A percentile compares a stretch with the other conserved stretches of the same genome.
Evolutionary conservation across 345 rosid genomes (phyloP).

Genomic region (Citrus unshiu): DNA sequence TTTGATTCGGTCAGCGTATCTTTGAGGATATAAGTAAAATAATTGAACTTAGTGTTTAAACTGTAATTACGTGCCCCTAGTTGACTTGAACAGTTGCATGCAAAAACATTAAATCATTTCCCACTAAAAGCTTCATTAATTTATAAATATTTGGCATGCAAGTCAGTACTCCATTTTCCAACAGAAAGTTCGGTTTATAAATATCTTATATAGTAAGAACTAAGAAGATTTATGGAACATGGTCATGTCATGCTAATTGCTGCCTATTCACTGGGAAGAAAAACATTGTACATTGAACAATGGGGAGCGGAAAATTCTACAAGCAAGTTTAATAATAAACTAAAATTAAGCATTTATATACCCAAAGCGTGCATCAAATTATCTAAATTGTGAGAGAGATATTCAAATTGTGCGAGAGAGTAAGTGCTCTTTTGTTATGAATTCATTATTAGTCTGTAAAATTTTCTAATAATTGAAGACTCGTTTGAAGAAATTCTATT

Average conservation of each 20-base stretch:
- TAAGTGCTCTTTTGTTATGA: neutral
- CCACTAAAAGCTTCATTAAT: neutral
- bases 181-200: neutral
- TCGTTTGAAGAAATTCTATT: too few species aligned
- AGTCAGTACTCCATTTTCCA: neutral
- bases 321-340: neutral
- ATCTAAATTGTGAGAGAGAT: neutral
- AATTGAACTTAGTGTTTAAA: constrained; percentile 9
- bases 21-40: neutral
- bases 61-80: constrained; percentile 4
- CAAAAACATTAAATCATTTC: neutral
- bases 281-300: neutral
- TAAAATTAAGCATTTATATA: neutral
- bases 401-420: neutral
- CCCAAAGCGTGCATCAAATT: neutral
- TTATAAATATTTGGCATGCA: constrained; percentile 14
- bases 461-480: too few species aligned
- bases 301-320: too few species aligned
- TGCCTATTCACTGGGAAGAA: neutral
- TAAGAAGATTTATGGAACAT: neutral
- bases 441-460: too few species aligned
- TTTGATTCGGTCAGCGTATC: neutral
- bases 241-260: neutral
- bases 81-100: constrained; percentile 22
- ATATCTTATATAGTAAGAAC: neutral